phyloP scores from a whole-genome alignment of 176 grass and related monocot genomes.

The Carex cristatella region DNA sequence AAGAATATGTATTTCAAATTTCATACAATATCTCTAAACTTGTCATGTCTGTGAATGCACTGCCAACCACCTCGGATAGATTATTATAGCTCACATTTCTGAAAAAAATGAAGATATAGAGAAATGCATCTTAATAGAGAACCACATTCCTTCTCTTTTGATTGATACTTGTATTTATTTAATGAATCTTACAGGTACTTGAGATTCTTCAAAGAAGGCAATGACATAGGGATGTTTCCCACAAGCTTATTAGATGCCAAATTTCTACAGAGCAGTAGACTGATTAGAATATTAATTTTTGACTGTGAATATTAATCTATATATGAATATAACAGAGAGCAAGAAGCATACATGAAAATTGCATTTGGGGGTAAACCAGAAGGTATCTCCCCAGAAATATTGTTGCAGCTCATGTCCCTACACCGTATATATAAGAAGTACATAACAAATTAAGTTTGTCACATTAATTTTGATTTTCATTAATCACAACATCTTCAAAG shows the following conservation, averaged over 20 bases:
- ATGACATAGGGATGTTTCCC: conserved; percentile 50
- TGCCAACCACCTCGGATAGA: conserved; percentile 60
- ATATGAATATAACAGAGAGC: conserved; percentile 10
- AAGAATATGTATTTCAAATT: neutral
- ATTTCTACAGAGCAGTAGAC: conserved; percentile 40
- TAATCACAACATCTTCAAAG: neutral
- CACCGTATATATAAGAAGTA: neutral
- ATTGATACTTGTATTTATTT: neutral
- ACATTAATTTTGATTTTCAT: neutral
- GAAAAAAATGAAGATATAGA: neutral
- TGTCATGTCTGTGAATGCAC: conserved; percentile 61
- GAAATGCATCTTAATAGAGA: neutral
- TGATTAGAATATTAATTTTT: neutral
- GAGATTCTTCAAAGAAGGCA: conserved; percentile 57
- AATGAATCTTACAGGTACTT: conserved; percentile 61
- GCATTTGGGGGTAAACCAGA: conserved; percentile 62
- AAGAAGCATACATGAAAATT: conserved; percentile 49
- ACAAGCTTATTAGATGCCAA: conserved; percentile 66
- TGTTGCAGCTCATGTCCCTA: conserved; percentile 75
- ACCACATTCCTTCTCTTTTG: neutral
- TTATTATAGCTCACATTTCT: conserved; percentile 84
- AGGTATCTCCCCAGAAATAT: conserved; percentile 65
- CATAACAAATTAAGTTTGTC: neutral
- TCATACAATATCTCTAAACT: conserved; percentile 61
- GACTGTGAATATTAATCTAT: neutral